These are phyloP conservation scores for Capsella rubella DNA, from an alignment of 441 rosid species.

Conservation along the genomic window DNA sequence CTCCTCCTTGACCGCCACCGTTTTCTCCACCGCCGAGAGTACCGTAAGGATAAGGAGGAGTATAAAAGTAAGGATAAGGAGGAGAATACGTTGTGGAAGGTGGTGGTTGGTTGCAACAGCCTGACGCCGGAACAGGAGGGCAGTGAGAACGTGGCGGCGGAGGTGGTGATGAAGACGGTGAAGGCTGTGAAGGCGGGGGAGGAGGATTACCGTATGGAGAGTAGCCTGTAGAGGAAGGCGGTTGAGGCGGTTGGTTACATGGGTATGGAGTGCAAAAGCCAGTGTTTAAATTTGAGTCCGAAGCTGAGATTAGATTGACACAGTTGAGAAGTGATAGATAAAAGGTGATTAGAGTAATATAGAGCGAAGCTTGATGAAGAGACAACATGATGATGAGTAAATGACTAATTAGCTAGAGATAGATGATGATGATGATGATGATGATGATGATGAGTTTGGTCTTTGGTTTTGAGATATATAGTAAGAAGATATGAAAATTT, in stretches of 20 bases:
- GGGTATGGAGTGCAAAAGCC: constrained; percentile 45
- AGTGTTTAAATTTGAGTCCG: constrained; percentile 22
- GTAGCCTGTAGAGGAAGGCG: constrained; percentile 47
- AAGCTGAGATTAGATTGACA: constrained; percentile 35
- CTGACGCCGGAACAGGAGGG: constrained; percentile 51
- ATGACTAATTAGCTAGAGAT: neutral
- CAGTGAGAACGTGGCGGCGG: constrained; percentile 43
- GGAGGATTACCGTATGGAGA: constrained; percentile 48
- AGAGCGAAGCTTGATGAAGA: constrained; percentile 32
- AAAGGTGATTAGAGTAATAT: constrained; percentile 21
- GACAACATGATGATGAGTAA: constrained; percentile 31
- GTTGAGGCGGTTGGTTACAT: constrained; percentile 51
- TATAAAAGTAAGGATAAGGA: constrained; percentile 43
- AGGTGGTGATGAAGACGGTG: constrained; percentile 7
- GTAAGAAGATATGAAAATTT: constrained; percentile 10
- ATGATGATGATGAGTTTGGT: constrained; percentile 35
- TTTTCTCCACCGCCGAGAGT: constrained; percentile 38
- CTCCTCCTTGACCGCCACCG: constrained; percentile 15
- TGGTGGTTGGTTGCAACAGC: constrained; percentile 50
- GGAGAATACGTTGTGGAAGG: constrained; percentile 43
- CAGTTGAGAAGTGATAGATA: constrained; percentile 28
- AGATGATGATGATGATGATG: constrained; percentile 28
- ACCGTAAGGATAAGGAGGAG: constrained; percentile 58
- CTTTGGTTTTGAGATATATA: constrained; percentile 22
- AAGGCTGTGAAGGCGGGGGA: constrained; percentile 42